Evolutionary conservation across 306 rosid genomes (phyloP).

Genomic region (Fragaria nilgerrensis): DNA sequence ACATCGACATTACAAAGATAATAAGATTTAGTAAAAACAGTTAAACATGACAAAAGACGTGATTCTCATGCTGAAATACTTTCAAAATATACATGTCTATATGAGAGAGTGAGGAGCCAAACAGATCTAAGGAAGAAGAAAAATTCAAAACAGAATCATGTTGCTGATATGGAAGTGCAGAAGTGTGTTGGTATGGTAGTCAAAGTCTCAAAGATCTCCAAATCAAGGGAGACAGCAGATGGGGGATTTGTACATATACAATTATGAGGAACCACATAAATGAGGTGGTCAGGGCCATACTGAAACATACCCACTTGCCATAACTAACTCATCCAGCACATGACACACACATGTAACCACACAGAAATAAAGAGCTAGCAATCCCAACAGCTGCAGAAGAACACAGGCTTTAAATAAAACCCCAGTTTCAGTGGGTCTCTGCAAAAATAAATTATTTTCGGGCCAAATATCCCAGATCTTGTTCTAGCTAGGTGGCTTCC

Average conservation of each 20-base stretch:
- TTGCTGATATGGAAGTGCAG: neutral
- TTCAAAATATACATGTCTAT: neutral
- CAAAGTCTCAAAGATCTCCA: neutral
- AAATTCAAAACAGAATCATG: neutral
- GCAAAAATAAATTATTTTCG: neutral
- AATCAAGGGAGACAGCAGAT: constrained; percentile 2
- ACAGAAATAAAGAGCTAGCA: neutral
- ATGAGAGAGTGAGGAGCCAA: neutral
- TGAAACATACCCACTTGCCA: constrained; percentile 17
- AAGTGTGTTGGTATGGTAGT: neutral
- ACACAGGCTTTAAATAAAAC: neutral
- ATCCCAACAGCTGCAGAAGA: neutral
- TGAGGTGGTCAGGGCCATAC: constrained; percentile 5
- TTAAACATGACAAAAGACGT: neutral
- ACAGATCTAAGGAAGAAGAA: neutral
- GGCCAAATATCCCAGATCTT: neutral
- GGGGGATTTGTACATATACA: neutral
- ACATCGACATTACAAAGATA: too few relatives aligned
- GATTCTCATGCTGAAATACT: neutral
- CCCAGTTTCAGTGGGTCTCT: neutral
- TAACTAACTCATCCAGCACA: constrained; percentile 21
- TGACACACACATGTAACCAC: constrained; percentile 22
- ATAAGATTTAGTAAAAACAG: too few relatives aligned
- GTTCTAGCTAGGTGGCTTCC: neutral
- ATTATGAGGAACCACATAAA: neutral